Evolutionary conservation across 2,329 filamentous ascomycete species (phyloP).

Genomic region (Aureobasidium pullulans): DNA sequence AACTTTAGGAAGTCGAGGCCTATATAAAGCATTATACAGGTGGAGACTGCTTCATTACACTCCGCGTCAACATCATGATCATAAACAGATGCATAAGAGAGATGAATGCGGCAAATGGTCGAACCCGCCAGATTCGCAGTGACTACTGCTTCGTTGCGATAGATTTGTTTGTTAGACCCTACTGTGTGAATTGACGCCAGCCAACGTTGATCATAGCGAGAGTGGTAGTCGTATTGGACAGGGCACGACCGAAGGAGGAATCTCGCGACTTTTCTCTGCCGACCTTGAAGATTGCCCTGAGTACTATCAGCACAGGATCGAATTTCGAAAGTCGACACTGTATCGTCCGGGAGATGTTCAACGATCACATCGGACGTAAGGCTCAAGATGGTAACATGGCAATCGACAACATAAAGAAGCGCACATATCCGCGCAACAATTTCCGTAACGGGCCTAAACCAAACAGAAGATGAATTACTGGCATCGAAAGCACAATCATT

Average conservation of each 20-base stretch:
- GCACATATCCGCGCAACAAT: background rate
- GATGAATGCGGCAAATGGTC: background rate
- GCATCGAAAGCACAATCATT: too few relatives aligned
- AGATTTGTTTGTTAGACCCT: background rate
- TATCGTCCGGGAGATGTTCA: background rate
- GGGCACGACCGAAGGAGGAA: background rate
- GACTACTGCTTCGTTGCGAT: background rate
- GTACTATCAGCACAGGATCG: background rate
- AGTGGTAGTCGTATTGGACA: background rate
- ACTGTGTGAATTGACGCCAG: too few relatives aligned
- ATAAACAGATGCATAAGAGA: background rate
- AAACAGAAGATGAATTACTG: background rate
- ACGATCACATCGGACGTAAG: background rate
- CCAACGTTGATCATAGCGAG: background rate
- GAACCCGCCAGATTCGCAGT: background rate
- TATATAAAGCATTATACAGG: background rate
- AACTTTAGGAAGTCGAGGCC: too few relatives aligned
- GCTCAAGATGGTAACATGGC: background rate
- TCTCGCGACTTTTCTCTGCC: background rate
- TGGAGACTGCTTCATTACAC: background rate
- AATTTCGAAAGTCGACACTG: background rate
- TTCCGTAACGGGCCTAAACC: background rate
- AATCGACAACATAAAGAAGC: background rate
- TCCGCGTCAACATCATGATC: background rate
- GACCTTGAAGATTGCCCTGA: background rate